Evolutionary conservation across 2,329 filamentous ascomycete genomes (phyloP).

Genomic region (Fusarium sp.): DNA sequence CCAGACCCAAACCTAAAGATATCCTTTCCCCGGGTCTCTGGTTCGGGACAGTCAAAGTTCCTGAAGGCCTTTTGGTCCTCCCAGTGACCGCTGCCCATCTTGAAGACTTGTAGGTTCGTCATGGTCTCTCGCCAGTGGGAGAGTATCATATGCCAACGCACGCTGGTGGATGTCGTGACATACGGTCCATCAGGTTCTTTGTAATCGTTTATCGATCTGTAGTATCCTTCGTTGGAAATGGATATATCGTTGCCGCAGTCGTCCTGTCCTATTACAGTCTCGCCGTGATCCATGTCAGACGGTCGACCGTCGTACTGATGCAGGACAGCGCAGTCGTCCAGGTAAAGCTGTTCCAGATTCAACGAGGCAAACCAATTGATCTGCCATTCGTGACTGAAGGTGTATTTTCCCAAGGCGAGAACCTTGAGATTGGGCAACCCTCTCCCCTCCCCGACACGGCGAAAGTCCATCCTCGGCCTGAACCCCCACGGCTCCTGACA

Average conservation of each 20-base stretch:
- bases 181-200: neutral
- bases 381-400: constrained; percentile 57
- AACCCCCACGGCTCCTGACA: constrained; percentile 51
- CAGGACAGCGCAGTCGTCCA: constrained; percentile 55
- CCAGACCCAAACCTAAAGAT: neutral
- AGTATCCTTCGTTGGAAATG: neutral
- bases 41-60: neutral
- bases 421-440: constrained; percentile 52
- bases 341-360: constrained; percentile 52
- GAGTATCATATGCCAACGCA: neutral
- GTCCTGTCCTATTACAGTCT: neutral
- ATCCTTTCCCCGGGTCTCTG: neutral
- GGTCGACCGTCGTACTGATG: neutral
- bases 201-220: neutral
- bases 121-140: neutral
- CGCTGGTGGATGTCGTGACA: neutral
- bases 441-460: neutral
- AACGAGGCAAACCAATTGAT: constrained; percentile 58
- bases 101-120: neutral
- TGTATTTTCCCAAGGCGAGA: constrained; percentile 53
- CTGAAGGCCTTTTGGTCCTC: neutral
- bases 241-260: neutral
- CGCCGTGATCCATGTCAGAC: neutral
- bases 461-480: constrained; percentile 51
- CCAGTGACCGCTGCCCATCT: neutral